phyloP scores from a whole-genome alignment of 331 rosid species.

The Rhamnella rubrinervis region DNA sequence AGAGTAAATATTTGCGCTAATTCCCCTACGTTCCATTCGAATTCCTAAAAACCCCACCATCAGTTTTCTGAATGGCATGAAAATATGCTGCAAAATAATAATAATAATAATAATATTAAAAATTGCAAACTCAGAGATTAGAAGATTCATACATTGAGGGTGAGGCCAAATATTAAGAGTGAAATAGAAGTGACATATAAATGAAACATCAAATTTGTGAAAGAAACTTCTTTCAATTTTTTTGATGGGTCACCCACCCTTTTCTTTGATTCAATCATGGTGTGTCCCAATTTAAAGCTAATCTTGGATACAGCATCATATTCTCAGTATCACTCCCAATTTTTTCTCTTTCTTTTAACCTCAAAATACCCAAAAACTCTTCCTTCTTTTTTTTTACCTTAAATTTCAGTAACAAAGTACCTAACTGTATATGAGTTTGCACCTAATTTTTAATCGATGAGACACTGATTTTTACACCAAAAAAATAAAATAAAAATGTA shows the following conservation, averaged over 20 bases:
- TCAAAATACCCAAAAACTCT: too few relatives aligned
- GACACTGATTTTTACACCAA: not conserved
- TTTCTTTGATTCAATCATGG: constrained; percentile 2
- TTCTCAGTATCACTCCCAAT: too few relatives aligned
- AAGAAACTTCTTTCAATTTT: too few relatives aligned
- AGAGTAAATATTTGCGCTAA: not conserved
- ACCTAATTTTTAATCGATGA: constrained; percentile 3
- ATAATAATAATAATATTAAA: accelerated
- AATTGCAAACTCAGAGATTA: not conserved
- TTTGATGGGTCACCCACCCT: constrained; percentile 4
- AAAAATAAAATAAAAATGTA: too few relatives aligned
- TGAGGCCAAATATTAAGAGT: not conserved
- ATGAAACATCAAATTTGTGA: not conserved
- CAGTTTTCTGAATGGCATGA: not conserved
- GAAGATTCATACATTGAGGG: too few relatives aligned
- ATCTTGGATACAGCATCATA: constrained; percentile 2
- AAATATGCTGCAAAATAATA: too few relatives aligned
- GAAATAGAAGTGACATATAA: not conserved
- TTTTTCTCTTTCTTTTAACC: too few relatives aligned
- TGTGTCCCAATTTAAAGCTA: not conserved
- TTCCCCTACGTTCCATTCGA: not conserved
- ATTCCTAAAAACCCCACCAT: not conserved
- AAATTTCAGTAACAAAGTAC: not conserved
- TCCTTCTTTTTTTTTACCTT: not conserved
- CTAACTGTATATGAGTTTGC: not conserved